Evolutionary conservation across 2,329 filamentous ascomycete species (phyloP).

Genomic region (Amylocarpus encephaloides): DNA sequence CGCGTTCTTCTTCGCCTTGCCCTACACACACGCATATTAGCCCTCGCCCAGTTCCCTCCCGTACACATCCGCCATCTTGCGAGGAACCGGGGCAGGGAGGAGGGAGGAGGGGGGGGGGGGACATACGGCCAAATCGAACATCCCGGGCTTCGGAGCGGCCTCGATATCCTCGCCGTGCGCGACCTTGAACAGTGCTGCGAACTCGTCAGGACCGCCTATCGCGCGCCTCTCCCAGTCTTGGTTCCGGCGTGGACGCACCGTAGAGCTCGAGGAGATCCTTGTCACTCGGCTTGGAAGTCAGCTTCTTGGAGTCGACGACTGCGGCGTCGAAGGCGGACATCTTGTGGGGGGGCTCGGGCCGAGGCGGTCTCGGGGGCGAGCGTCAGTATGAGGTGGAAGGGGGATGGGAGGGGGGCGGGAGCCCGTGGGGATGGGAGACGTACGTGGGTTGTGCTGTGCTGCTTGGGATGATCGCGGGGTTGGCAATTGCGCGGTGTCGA

Average conservation of each 20-base stretch:
- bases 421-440: neutral
- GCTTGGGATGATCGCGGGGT: no score
- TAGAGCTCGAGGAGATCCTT: slow-evolving; percentile 51
- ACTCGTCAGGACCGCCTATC: neutral
- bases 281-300: slow-evolving; percentile 57
- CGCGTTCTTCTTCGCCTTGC: slow-evolving; percentile 72
- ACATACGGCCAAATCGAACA: slow-evolving; percentile 57
- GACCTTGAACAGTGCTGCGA: slow-evolving; percentile 52
- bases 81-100: neutral
- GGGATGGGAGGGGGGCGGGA: neutral
- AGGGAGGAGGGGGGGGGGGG: neutral
- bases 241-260: slow-evolving; percentile 12
- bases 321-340: slow-evolving; percentile 47
- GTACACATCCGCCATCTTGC: neutral
- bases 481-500: neutral
- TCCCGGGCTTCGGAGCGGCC: slow-evolving; percentile 53
- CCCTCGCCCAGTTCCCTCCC: neutral
- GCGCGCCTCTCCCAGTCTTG: neutral
- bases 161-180: slow-evolving; percentile 50
- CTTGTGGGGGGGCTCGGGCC: slow-evolving; percentile 5
- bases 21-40: slow-evolving; percentile 33
- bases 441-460: neutral
- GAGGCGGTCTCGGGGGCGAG: no score
- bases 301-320: slow-evolving; percentile 58
- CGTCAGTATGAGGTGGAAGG: slow-evolving; percentile 3